Percentiles rank a stretch among this genome's conserved stretches.
Conservation (phyloP, 2,329 filamentous ascomycete genomes). For the Scedosporium apiospermum region DNA sequence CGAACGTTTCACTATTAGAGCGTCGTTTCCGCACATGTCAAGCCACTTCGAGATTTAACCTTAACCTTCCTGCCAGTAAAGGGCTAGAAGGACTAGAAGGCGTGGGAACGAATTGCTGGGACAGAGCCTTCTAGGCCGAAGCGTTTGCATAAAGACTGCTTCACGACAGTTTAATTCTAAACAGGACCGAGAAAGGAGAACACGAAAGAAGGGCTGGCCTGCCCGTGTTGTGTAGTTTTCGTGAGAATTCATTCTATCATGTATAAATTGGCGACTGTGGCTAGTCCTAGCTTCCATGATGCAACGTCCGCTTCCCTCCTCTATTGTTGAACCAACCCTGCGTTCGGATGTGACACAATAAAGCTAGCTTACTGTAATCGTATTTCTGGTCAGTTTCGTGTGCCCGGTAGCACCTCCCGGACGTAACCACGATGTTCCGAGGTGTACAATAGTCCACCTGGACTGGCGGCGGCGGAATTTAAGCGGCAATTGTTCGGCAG, state of each 20-base stretch:
- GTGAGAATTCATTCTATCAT: no score
- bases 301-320: not conserved
- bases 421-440: not conserved
- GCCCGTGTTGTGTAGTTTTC: no score
- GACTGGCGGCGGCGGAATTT: not conserved
- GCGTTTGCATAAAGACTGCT: not conserved
- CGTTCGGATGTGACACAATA: not conserved
- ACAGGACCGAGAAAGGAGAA: no score
- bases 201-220: no score
- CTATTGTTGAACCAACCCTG: not conserved
- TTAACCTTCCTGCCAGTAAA: not conserved
- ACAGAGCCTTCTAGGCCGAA: not conserved
- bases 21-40: not conserved
- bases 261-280: no score
- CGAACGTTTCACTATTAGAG: not conserved
- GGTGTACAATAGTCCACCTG: not conserved
- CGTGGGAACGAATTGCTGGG: not conserved
- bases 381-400: not conserved
- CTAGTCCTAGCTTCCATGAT: no score
- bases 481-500: conserved; percentile 60
- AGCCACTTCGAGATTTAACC: not conserved
- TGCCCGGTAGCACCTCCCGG: not conserved
- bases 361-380: not conserved
- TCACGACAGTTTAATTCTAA: no score
- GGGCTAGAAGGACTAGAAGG: not conserved